phyloP scores from a whole-genome alignment of 805 yeast species.

The Yarrowia divulgata region DNA sequence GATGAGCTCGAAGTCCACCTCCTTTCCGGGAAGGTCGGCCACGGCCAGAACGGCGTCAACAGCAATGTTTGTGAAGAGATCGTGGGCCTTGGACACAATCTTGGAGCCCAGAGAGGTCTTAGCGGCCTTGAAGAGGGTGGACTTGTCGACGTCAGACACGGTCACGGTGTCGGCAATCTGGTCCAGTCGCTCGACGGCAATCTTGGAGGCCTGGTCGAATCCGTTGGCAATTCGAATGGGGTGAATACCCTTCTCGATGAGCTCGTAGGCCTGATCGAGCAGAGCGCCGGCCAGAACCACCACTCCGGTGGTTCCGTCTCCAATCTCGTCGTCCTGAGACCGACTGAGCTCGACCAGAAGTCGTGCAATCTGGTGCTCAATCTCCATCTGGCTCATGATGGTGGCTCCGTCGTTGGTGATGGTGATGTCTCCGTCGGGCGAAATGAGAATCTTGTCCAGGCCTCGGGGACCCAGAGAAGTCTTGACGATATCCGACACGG shows the following conservation, averaged over 20 bases:
- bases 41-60: conserved; percentile 94
- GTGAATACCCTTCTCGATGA: conserved; percentile 96
- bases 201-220: conserved; percentile 93
- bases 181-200: conserved; percentile 83
- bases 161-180: conserved; percentile 70
- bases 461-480: conserved; percentile 98
- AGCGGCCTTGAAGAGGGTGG: conserved; percentile 82
- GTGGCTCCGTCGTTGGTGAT: conserved; percentile 99
- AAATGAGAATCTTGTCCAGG: conserved; percentile 91
- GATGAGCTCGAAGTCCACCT: conserved; percentile 95
- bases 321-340: conserved; percentile 97
- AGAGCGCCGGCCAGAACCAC: conserved; percentile 95
- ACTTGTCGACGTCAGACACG: conserved; percentile 56
- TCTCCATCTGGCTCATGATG: conserved; percentile 91
- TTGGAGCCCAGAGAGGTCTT: conserved; percentile 94
- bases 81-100: conserved; percentile 92
- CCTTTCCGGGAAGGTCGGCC: conserved; percentile 89
- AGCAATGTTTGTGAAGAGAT: conserved; percentile 94
- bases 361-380: conserved; percentile 95
- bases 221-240: conserved; percentile 98
- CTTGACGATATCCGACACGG: conserved; percentile 89
- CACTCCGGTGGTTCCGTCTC: conserved; percentile 99
- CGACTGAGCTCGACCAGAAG: conserved; percentile 89
- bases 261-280: conserved; percentile 90
- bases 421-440: conserved; percentile 97